These are phyloP conservation scores for Salix caprea DNA, from an alignment of 345 rosid species.

Conservation along the genomic window DNA sequence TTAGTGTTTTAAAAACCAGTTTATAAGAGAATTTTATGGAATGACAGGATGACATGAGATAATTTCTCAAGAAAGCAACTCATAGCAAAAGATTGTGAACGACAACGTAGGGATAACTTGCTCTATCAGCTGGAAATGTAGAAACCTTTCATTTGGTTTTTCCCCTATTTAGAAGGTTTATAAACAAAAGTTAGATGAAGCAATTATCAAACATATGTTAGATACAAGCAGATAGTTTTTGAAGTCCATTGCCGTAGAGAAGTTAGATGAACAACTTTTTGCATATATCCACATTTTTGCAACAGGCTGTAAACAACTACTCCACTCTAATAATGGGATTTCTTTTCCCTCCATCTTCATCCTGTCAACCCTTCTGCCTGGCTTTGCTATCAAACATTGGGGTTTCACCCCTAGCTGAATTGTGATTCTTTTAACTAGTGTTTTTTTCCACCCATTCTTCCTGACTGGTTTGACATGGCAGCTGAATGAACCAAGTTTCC, in stretches of 20 bases:
- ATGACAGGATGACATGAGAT: neutral
- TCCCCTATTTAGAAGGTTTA: no score
- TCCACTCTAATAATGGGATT: neutral
- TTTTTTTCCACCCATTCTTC: no score
- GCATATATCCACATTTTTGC: neutral
- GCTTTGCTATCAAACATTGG: neutral
- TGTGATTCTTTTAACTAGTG: no score
- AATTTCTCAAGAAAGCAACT: neutral
- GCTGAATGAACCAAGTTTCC: neutral
- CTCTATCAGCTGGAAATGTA: no score
- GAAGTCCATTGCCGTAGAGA: no score
- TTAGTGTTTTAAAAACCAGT: no score
- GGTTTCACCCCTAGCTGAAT: neutral
- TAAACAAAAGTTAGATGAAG: no score
- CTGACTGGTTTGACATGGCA: neutral
- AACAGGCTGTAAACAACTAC: neutral
- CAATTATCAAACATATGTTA: no score
- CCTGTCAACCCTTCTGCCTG: neutral
- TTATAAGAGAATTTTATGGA: neutral
- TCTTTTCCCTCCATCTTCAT: no score
- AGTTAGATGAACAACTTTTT: no score
- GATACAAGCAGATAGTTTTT: no score
- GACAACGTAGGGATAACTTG: neutral
- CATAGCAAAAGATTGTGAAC: neutral
- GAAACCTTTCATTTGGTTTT: no score